Evolutionary conservation across 2,329 filamentous ascomycete genomes (phyloP).

Genomic region (Hymenoscyphus linearis): DNA sequence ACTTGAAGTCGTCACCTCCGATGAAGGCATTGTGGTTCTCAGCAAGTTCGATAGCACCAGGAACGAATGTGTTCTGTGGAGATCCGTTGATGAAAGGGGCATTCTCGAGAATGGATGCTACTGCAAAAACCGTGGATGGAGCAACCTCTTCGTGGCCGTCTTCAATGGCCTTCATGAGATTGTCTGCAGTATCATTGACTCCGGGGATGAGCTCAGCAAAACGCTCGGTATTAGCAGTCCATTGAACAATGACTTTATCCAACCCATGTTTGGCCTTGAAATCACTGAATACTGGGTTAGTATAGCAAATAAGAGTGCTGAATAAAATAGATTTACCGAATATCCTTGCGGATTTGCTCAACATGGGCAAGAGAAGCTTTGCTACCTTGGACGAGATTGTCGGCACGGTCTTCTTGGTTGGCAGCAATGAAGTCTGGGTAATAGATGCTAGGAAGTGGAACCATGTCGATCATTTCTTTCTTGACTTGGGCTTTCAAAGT

Average conservation of each 20-base stretch:
- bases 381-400: constrained; percentile 78
- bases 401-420: constrained; percentile 94
- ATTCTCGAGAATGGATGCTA: constrained; percentile 86
- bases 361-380: constrained; percentile 86
- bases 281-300: constrained; percentile 45
- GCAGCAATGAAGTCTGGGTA: constrained; percentile 99
- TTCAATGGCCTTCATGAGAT: constrained; percentile 83
- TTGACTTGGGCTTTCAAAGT: constrained; percentile 81
- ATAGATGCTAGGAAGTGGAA: constrained; percentile 90
- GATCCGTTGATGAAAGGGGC: constrained; percentile 98
- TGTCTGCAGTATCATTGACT: constrained; percentile 95
- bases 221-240: constrained; percentile 98
- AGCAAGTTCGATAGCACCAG: constrained; percentile 83
- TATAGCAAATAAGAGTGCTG: not conserved
- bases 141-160: constrained; percentile 84
- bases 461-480: constrained; percentile 89
- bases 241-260: constrained; percentile 95
- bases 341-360: constrained; percentile 87
- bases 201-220: constrained; percentile 83
- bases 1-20: constrained; percentile 99
- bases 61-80: constrained; percentile 98
- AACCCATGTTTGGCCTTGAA: constrained; percentile 83
- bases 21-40: constrained; percentile 86
- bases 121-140: constrained; percentile 91
- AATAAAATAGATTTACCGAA: constrained; percentile 52